Conservation (phyloP, 2,329 filamentous ascomycete species). For the Fusarium acutatum region DNA sequence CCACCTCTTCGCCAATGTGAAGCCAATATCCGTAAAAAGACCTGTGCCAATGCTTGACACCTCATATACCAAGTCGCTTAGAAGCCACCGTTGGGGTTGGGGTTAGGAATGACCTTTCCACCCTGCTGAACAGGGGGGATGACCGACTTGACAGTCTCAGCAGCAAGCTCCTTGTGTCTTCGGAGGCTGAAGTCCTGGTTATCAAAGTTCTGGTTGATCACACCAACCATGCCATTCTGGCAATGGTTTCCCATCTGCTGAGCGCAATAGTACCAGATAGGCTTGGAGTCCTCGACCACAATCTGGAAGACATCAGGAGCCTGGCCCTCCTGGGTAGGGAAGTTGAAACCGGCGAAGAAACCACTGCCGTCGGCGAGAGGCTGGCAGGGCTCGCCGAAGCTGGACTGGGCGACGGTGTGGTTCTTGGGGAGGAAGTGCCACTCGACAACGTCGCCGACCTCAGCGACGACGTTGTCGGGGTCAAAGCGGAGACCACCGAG, state of each 20-base stretch:
- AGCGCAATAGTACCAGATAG: constrained; percentile 57
- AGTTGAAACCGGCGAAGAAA: constrained; percentile 58
- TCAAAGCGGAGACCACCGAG: constrained; percentile 57
- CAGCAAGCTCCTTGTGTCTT: constrained; percentile 49
- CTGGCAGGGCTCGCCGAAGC: constrained; percentile 53
- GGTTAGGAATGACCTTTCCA: constrained; percentile 51
- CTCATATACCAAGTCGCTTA: background rate
- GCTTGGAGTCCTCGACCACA: constrained; percentile 49
- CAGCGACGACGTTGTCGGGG: constrained; percentile 59
- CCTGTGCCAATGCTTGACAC: background rate
- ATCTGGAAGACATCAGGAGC: constrained; percentile 55
- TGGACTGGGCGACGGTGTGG: constrained; percentile 58
- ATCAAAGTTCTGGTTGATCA: constrained; percentile 59
- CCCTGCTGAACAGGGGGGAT: constrained; percentile 47
- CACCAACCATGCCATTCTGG: constrained; percentile 58
- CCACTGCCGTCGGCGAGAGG: constrained; percentile 49
- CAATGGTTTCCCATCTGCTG: constrained; percentile 56
- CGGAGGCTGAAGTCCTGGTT: constrained; percentile 49
- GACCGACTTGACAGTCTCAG: constrained; percentile 41
- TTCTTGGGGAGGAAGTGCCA: constrained; percentile 63
- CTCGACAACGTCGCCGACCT: constrained; percentile 60
- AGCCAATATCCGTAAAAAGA: background rate
- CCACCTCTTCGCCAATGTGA: background rate
- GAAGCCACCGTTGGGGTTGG: constrained; percentile 53
- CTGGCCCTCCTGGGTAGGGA: constrained; percentile 48